Evolutionary conservation across 352 stramenopile genomes (phyloP), one percentile per base, ranked within the genome.

Genomic region (Aphanomyces cochlioides): DNA sequence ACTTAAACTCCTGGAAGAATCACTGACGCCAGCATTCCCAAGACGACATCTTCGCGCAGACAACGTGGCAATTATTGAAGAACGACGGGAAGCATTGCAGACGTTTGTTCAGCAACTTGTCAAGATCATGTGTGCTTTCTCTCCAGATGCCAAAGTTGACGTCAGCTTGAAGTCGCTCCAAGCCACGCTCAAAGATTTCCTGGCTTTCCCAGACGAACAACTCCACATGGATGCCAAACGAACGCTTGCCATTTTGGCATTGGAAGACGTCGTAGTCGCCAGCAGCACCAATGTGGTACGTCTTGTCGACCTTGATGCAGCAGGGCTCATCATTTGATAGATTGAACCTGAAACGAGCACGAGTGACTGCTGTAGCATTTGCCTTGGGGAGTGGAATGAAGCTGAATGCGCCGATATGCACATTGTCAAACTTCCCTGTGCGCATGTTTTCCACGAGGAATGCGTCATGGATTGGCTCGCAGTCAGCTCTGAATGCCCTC

Each of bases 381-480:
- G 86, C 64, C 77, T 94, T 1, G 77, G 79, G 63, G 87, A 94
- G 36, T 94, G 87, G 87, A 74, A 89, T 69, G 87, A 94, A 74
- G 82, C 88, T 61, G 87, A 94, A 69, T 94, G 85, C 74, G 78
- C 64, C 56, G 82, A 77, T 64, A 92, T 92, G 87, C 91, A 90
- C 65, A 81, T 92, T 56, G 87, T 94, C 39, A 90, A 90, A 74
- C 73, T 94, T 54, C 87, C 87, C 36, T 94, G 87, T 61, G 59
- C 87, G 54, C 87, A 94, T 73, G 83, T 79, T 19, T 94, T 94
- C 75, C 87, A 94, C 76, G 87, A 94, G 65, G 84, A 94, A 43
- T 94, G 87, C 60, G 74, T 94, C 60, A 85, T 94, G 67, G 87
- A 94, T 67, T 94, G 87, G 87, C 75, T 94, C 58, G 82, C 90